Base-by-base conservation (phyloP, 1,284 basidiomycete species). In the Phellopilus nigrolimitatus region DNA sequence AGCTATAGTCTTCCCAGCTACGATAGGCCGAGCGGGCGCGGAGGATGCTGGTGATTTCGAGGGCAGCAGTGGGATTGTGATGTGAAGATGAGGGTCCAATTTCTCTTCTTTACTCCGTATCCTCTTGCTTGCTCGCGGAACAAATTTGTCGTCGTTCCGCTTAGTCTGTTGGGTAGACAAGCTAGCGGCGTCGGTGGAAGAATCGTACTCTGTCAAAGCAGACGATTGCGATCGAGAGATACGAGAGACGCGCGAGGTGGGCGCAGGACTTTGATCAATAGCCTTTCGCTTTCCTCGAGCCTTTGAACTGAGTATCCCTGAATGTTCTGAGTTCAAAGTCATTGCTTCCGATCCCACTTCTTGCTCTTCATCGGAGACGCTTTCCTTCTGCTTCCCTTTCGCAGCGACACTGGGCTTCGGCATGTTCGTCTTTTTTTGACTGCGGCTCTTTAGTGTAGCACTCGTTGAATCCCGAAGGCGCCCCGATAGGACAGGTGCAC, bases 351-450 rank as follows among this genome's bases (percentile, higher is more conserved):
- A 5, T 15, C 2, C n/a, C 19, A 3, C n/a, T 7, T 37, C 34
- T 8, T 12, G 4, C 13, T 44, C 42, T 21, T 47, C 50, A 39
- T 67, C 56, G 24, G 61, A 47, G 4, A 47, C 24, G 21, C 30
- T 33, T 24, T 46, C 60, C 41, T 59, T 69, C 51, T 69, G 66
- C 44, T 67, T 67, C 8, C 66, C 66, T 41, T 66, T 67, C 1
- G 63, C 65, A 41, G 60, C 64, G 15, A 53, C 56, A 5, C 65
- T 48, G 31, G 1, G 13, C 21, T 28, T 48, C 5, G 28, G 27
- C 59, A 10, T 62, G 49, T 28, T 64, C 62, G 6, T 57, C 51
- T 64, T 67, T 66, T 39, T 64, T 60, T 7, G n/a, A n/a, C n/a
- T n/a, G n/a, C n/a, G n/a, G n/a, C n/a, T n/a, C n/a, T n/a, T n/a